Evolutionary conservation across 179 eudicot species (phyloP).

Genomic region (Vitellaria paradoxa): DNA sequence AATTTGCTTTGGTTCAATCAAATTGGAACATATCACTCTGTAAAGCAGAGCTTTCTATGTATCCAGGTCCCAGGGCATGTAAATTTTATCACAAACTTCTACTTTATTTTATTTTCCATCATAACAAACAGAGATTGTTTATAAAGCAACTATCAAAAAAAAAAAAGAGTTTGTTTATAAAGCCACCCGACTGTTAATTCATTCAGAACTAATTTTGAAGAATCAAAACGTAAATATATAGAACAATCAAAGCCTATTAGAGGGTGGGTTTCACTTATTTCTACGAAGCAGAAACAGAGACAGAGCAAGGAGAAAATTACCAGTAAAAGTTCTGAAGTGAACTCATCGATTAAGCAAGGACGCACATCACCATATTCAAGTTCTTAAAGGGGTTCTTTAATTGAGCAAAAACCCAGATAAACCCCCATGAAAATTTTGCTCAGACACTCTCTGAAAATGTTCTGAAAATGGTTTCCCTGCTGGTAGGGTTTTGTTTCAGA

Average conservation of each 20-base stretch:
- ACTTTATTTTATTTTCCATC: neutral
- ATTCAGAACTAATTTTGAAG: neutral
- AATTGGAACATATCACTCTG: neutral
- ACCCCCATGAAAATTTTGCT: slow-evolving; percentile 6
- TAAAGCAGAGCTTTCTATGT: neutral
- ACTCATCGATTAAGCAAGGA: neutral
- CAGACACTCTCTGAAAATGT: neutral
- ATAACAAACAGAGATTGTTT: no score
- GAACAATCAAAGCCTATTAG: neutral
- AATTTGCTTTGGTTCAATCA: neutral
- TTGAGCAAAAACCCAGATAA: slow-evolving; percentile 16
- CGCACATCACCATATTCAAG: slow-evolving; percentile 9
- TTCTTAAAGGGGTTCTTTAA: slow-evolving; percentile 12
- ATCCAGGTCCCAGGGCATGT: neutral
- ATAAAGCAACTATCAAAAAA: no score
- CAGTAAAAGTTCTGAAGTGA: slow-evolving; percentile 1
- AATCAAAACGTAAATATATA: neutral
- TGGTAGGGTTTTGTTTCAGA: slow-evolving; percentile 2
- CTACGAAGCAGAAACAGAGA: neutral
- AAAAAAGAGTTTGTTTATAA: neutral
- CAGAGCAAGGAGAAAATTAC: slow-evolving; percentile 13
- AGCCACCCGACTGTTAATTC: neutral
- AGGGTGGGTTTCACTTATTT: neutral
- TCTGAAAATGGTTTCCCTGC: slow-evolving; percentile 18
- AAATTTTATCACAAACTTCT: slow-evolving; percentile 1